Conservation (phyloP, 2,329 filamentous ascomycete species). For the Pestalotiopsis sp. region DNA sequence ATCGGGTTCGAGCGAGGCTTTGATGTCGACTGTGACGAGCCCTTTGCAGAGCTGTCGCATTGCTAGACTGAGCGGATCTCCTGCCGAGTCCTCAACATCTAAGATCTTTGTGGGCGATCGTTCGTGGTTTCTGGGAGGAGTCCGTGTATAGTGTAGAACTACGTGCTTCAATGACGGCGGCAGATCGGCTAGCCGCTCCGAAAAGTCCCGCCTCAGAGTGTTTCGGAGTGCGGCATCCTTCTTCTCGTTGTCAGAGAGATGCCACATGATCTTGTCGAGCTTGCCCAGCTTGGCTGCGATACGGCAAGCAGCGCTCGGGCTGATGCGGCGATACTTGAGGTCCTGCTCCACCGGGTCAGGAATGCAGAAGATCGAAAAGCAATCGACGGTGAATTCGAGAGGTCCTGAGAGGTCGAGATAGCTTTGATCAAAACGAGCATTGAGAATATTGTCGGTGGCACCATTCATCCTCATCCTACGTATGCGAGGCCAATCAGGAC, state of each 20-base stretch:
- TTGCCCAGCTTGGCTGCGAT: conserved; percentile 8
- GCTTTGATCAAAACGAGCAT: not conserved
- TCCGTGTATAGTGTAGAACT: not conserved
- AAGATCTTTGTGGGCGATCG: not conserved
- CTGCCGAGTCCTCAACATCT: not conserved
- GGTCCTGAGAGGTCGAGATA: not conserved
- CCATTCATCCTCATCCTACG: conserved; percentile 1
- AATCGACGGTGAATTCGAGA: not conserved
- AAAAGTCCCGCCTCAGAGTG: not conserved
- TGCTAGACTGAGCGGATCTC: not conserved
- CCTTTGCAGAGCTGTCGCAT: not conserved
- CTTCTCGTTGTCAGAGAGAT: conserved; percentile 11
- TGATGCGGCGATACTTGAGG: conserved; percentile 5
- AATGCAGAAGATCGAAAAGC: not conserved
- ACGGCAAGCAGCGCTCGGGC: not conserved
- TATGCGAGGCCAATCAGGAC: not conserved
- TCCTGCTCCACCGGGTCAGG: not conserved
- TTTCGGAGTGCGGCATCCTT: not conserved
- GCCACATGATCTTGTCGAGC: conserved; percentile 1
- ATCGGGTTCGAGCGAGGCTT: conserved; percentile 3
- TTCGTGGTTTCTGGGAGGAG: not conserved
- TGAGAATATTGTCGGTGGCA: not conserved
- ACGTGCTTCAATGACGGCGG: conserved; percentile 5
- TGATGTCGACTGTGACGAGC: not conserved
- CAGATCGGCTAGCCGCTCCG: not conserved